Evolutionary conservation across 225 moss, liverwort and hornwort species (phyloP).

Genomic region (Straminergon stramineum): DNA sequence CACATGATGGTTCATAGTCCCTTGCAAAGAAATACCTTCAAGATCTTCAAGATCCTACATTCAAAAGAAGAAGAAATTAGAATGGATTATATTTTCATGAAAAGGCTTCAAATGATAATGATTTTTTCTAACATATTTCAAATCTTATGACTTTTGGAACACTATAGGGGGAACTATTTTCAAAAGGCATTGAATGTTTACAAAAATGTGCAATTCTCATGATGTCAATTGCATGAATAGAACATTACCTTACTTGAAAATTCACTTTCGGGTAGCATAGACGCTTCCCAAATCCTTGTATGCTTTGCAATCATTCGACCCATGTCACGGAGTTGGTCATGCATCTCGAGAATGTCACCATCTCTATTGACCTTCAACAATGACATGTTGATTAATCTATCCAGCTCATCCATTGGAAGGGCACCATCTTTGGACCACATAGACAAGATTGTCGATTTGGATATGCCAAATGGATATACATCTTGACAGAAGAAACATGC

Average conservation of each 20-base stretch:
- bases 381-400: not conserved
- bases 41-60: not conserved
- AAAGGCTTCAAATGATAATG: rapidly evolving
- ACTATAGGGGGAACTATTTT: too few relatives aligned
- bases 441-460: not conserved
- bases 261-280: not conserved
- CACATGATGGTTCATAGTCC: too few relatives aligned
- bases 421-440: not conserved
- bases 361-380: not conserved
- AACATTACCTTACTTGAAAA: not conserved
- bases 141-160: too few relatives aligned
- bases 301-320: rapidly evolving
- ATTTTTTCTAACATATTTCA: not conserved
- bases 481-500: not conserved
- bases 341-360: not conserved
- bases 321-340: not conserved
- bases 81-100: rapidly evolving
- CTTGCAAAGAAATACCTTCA: too few relatives aligned
- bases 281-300: not conserved
- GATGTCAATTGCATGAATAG: rapidly evolving
- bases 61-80: rapidly evolving
- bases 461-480: not conserved
- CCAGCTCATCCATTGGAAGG: rapidly evolving
- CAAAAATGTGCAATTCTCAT: not conserved
- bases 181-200: too few relatives aligned